Base-by-base conservation (phyloP, 352 stramenopile genomes). In the Phytophthora vignae region DNA sequence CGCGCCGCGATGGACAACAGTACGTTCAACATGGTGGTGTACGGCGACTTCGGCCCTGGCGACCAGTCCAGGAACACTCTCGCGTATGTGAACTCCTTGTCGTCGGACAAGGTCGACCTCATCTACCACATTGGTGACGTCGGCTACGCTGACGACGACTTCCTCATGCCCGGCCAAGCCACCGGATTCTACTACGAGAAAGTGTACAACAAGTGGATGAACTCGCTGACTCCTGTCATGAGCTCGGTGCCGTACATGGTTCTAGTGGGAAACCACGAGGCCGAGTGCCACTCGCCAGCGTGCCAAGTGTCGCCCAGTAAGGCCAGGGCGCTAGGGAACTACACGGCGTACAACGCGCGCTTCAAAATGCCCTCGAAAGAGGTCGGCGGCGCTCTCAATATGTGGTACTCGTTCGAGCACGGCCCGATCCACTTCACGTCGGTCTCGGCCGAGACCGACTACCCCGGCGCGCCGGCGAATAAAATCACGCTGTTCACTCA, bases 331-430 rank as follows among this genome's bases (percentile, higher is more conserved):
- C 60, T 96, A 31, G 74, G 79, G 27, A 96, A 93, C 55, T 96
- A 94, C 64, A 74, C 78, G 36, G 88, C 88, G 4, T 97, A 84
- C 73, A 96, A 97, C 53, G 44, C 76, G 17, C 84, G 90, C 48
- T 96, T 93, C 67, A 82, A 86, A 36, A 96, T 96, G 87, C 90
- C 88, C 14, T 93, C 88, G 3, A 38, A 33, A 1, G 88, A 95
- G 64, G 76, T 56, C 36, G 64, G 69, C 6, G 83, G 85, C 2
- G 73, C 67, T 17, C 66, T 82, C 62, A 93, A 92, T 52, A 96
- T 96, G 86, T 96, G 87, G 85, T 92, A 97, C 74, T 94, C 85
- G 19, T 98, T 96, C 58, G 82, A 97, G 22, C 73, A 96, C 58
- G 89, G 84, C 2, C 71, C 77, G 19, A 68, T 96, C 12, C 91